Evolutionary conservation across 1,139 yeast species (phyloP), one percentile per base, ranked within the genome.

Genomic region (Nadsonia commutata): DNA sequence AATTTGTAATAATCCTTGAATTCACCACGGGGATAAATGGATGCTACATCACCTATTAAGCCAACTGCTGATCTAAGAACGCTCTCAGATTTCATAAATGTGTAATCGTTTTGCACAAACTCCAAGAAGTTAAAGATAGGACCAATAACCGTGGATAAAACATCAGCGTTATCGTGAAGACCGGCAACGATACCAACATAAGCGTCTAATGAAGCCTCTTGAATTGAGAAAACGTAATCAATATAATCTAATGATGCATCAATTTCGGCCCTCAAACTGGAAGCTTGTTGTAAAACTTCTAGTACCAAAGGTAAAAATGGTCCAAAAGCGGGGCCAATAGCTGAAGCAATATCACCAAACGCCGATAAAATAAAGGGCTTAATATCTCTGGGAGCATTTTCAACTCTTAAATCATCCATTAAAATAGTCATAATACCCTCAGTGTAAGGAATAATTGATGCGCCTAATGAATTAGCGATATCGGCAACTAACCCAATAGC

Each of bases 401-500:
- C 69, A 52, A 74, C 73, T 47, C 80, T 76, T 50, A 90, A 71
- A 53, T 78, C 75, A 43, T 73, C 70, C 45, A 95, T 88, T 57
- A 90, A 71, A 40, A 81, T 78, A 44, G 74, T 74, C 95, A 90
- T 86, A 55, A 88, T 74, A 3, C 80, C 80, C 50, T 78, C 78
- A 53, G 84, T 76, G 61, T 84, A 88, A 44, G 80, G 83, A 45
- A 72, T 70, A 51, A 88, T 76, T 38, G 71, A 72, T 33, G 70
- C 71, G 27, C 94, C 95, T 44, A 93, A 70, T 1, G 96, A 82
- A 57, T 86, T 94, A n/a, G 94, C 76, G 53, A 90, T 80, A 63
- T 90, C 98, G n/a, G 96, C 96, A 47, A 90, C 88, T 47, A 93
- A 72, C 3, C 98, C 97, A 48, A 90, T 85, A 2, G 97, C 95